Evolutionary conservation across 495 filamentous ascomycete genomes (phyloP).

Genomic region (Alectoria sarmentosa): DNA sequence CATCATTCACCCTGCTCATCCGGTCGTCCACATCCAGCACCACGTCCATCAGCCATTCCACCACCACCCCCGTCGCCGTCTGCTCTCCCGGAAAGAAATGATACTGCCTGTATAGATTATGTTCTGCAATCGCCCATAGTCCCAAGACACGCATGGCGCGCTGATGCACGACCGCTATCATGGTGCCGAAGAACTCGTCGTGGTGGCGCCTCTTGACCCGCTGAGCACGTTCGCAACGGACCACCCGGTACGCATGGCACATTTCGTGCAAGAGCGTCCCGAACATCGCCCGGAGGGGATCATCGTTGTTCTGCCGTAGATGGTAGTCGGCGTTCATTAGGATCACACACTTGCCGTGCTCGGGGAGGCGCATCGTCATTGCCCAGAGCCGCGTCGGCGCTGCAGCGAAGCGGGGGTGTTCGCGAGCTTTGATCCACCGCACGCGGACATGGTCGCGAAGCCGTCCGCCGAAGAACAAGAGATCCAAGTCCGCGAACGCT

Average conservation of each 20-base stretch:
- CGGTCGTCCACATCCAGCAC: background rate
- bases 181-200: constrained; percentile 2
- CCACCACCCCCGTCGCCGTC: no score
- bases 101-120: background rate
- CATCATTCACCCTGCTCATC: background rate
- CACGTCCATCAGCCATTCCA: no score
- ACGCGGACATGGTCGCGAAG: background rate
- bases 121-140: background rate
- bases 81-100: background rate
- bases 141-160: background rate
- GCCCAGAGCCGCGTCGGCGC: no score
- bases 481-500: background rate
- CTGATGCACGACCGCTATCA: background rate
- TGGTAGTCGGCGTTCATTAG: background rate
- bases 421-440: background rate
- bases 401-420: no score
- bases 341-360: background rate
- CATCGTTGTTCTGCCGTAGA: background rate
- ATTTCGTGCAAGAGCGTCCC: constrained; percentile 1
- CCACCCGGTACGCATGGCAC: background rate
- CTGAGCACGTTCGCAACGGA: background rate
- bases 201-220: background rate
- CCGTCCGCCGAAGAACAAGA: constrained; percentile 8
- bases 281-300: background rate
- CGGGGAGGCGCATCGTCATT: background rate